Evolutionary conservation across 192 early-diverging fungal species (phyloP), one percentile per base, ranked within the genome.

Genomic region (Chytriomyces confervae): DNA sequence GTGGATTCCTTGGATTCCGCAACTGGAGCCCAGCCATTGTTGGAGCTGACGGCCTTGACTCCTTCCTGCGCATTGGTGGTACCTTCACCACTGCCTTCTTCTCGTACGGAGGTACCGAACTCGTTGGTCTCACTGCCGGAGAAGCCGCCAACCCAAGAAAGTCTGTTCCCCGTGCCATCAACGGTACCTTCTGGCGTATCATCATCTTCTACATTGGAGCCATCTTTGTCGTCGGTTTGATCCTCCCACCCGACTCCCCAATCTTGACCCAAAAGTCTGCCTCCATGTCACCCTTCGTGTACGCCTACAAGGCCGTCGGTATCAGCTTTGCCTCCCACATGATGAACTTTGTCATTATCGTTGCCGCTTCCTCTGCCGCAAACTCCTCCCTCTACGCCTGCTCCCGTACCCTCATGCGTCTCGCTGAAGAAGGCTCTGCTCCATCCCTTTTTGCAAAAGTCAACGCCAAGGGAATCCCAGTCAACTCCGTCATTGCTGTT

Each of bases 111-210:
- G 93, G 53, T n/a, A 57, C 53, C 53, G 53, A 57, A 90, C 84
- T 96, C 16, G 89, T 96, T 48, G 95, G 94, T 68, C 88, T 96
- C 76, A 93, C 95, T n/a, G 94, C 93, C 49, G 95, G 94, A 79
- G 95, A 96, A 82, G 89, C 91, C 48, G 87, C 88, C 29, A 96
- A 96, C 84, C 95, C 95, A 24, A 83, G 86, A 18, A 90, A 92
- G 67, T 66, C 77, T 8, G 67, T 78, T 2, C 67, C 77, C 11
- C 9, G 49, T 9, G 67, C 66, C 50, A 80, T 82, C 73, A 82
- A 80, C 23, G 76, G 80, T 1, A 83, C 82, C 27, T 97, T 97
- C 72, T 95, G 92, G 92, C 90, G 95, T 53, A 94, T 97, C 66
- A 76, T 93, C 50, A 65, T 93, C 13, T 94, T 94, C 79, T 93